Base-by-base conservation (phyloP, 495 filamentous ascomycete genomes). In the Parathielavia hyrcaniae region DNA sequence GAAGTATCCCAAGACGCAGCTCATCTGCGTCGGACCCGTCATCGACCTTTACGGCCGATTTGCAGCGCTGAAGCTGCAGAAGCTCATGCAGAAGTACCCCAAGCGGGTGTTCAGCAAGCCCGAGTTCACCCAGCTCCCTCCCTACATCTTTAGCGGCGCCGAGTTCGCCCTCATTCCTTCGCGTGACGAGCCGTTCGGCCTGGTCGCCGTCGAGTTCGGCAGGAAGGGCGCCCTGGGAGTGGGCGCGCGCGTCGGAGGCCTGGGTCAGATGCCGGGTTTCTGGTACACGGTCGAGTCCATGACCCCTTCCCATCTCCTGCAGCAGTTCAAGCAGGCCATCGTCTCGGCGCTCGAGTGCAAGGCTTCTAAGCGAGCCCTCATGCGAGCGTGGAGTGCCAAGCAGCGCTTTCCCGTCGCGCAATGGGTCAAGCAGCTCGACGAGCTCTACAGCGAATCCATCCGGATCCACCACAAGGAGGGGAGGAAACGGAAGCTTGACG, bases 121-220 rank as follows among this genome's bases (percentile, higher is more conserved):
- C 6, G 83, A 90, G 68, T 90, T 90, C 67, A 90, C 86, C 0
- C 79, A 82, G 0, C 73, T 91, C 1, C 87, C 86, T 13, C 83
- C 85, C 0, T 90, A 80, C 68, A 84, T 91, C 61, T 90, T 90
- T 71, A 86, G 82, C 50, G 87, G 87, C 19, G 86, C 87, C 17
- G 87, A 91, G 50, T 90, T 91, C 59, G 86, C 87, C 16, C 73
- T 91, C 35, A 90, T 91, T 55, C 87, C 87, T 7, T 88, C 85
- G 17, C 82, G 87, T 57, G 87, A 91, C 60, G 87, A 91, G 67
- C 87, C 87, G 0, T 91, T 91, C 61, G 87, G 87, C 32, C 71
- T 91, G n/a, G 87, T 90, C 4, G 87, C 87, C 34, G 87, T 90
- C 45, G 87, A 90, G 64, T 90, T 90, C 61, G 87, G 87, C 26